These are phyloP conservation scores for Pichia sp. DNA, from an alignment of 1,139 yeast genomes.

Conservation along the genomic window DNA sequence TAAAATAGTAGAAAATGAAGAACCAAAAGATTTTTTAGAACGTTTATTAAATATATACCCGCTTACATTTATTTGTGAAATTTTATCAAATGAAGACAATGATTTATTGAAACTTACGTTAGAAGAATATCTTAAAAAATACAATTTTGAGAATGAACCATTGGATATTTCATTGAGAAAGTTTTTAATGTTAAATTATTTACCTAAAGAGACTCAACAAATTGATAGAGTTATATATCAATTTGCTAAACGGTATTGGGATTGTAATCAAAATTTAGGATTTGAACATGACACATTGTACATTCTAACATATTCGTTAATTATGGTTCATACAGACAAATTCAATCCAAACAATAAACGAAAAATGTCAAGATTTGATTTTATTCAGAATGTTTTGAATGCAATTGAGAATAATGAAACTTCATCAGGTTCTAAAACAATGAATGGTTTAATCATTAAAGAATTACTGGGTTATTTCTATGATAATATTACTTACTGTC, in stretches of 20 bases:
- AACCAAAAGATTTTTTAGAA: constrained; percentile 20
- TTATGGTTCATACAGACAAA: constrained; percentile 64
- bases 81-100: constrained; percentile 18
- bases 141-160: constrained; percentile 47
- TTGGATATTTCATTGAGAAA: constrained; percentile 57
- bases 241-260: constrained; percentile 44
- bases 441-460: constrained; percentile 21
- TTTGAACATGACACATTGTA: constrained; percentile 45
- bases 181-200: constrained; percentile 46
- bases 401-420: constrained; percentile 35
- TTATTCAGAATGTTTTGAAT: constrained; percentile 41
- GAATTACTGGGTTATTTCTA: constrained; percentile 47
- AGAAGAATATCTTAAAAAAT: constrained; percentile 32
- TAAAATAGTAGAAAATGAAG: constrained; percentile 10
- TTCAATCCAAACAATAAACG: constrained; percentile 57
- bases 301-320: constrained; percentile 50
- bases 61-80: constrained; percentile 17
- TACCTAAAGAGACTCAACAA: constrained; percentile 67
- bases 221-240: constrained; percentile 56
- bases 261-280: constrained; percentile 34
- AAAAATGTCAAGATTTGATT: constrained; percentile 59
- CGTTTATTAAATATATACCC: constrained; percentile 21
- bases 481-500: constrained; percentile 56
- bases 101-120: constrained; percentile 30
- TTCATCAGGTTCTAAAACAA: not conserved